These are phyloP conservation scores for Isabelozyma heimii DNA, from an alignment of 805 yeast genomes.

Conservation along the genomic window DNA sequence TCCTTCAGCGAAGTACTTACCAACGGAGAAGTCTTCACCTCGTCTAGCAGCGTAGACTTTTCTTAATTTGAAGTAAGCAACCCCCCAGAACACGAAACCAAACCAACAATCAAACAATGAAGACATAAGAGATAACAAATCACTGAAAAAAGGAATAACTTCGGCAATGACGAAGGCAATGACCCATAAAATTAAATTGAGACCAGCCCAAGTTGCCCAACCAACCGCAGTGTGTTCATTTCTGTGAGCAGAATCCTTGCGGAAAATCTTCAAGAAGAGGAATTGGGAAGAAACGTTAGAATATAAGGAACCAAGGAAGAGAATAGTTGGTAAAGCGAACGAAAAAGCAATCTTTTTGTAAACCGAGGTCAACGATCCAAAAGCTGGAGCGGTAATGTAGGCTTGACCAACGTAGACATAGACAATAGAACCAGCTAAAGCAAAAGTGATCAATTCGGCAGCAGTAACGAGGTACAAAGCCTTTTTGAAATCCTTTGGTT, in stretches of 20 bases:
- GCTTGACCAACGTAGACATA: conserved; percentile 57
- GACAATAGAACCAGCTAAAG: conserved; percentile 55
- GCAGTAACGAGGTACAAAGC: conserved; percentile 51
- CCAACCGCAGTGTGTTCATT: conserved; percentile 48
- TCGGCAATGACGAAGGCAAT: conserved; percentile 59
- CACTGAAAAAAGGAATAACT: conserved; percentile 63
- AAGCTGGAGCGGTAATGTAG: conserved; percentile 59
- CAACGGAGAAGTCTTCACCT: conserved; percentile 15
- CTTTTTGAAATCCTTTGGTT: conserved; percentile 56
- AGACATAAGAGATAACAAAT: conserved; percentile 55
- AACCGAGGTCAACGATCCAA: conserved; percentile 46
- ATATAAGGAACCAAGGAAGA: conserved; percentile 56
- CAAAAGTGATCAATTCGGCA: conserved; percentile 47
- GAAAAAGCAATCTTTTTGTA: conserved; percentile 56
- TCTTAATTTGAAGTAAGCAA: conserved; percentile 47
- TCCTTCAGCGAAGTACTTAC: conserved; percentile 24
- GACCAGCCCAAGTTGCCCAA: conserved; percentile 50
- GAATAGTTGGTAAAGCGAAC: conserved; percentile 58
- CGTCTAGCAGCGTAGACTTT: conserved; percentile 20
- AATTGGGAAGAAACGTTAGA: conserved; percentile 55
- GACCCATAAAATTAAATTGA: conserved; percentile 47
- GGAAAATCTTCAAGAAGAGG: conserved; percentile 46
- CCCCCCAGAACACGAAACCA: conserved; percentile 63
- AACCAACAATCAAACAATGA: conserved; percentile 66
- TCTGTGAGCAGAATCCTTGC: conserved; percentile 40